A percentile compares a stretch with the other conserved stretches of the same genome.
Conservation (phyloP, 352 stramenopile species). For the Pseudoperonospora humuli region DNA sequence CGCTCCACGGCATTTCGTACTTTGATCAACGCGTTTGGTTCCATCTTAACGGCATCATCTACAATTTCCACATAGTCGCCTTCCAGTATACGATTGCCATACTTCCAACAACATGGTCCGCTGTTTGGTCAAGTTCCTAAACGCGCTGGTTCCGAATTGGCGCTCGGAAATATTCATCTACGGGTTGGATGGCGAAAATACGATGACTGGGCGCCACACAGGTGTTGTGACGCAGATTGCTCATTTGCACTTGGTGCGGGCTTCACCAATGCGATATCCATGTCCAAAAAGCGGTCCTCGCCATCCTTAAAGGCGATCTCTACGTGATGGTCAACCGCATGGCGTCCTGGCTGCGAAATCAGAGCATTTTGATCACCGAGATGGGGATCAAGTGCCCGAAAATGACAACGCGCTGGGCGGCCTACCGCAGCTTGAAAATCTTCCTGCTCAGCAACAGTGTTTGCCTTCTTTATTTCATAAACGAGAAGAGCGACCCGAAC, state of each 20-base stretch:
- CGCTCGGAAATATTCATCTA: neutral
- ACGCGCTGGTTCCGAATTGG: neutral
- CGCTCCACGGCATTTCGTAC: neutral
- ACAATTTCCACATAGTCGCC: neutral
- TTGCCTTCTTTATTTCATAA: too few species aligned
- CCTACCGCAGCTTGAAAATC: too few species aligned
- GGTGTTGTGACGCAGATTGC: neutral
- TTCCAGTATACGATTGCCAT: neutral
- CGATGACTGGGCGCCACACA: too few species aligned
- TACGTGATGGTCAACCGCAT: neutral
- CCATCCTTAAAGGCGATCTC: neutral
- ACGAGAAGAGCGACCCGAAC: neutral
- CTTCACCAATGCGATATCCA: neutral
- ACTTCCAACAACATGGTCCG: conserved; percentile 1
- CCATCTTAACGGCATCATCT: neutral
- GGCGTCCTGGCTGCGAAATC: neutral
- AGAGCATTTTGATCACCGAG: neutral
- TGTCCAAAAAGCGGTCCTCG: neutral
- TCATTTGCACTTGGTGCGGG: too few species aligned
- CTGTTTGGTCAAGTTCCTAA: too few species aligned
- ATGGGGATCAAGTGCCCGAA: too few species aligned
- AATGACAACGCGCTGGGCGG: neutral
- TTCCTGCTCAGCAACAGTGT: too few species aligned
- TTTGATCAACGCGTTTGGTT: neutral
- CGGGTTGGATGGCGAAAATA: neutral